These are phyloP conservation scores for Cladosporium colombiae DNA, from an alignment of 2,329 filamentous ascomycete species.

Conservation along the genomic window DNA sequence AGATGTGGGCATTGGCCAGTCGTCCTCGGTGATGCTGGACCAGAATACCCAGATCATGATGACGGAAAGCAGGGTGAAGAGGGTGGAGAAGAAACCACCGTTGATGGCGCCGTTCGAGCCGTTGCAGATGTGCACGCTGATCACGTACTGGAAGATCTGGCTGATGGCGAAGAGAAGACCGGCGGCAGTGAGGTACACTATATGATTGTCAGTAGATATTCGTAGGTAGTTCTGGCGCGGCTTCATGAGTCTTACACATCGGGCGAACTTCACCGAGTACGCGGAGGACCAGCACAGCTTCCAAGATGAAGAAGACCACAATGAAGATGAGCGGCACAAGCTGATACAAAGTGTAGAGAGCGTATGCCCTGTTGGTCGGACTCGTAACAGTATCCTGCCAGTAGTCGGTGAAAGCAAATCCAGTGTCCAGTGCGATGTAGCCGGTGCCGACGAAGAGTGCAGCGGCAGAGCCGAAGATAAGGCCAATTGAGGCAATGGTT, in stretches of 20 bases:
- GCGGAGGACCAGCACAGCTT: constrained; percentile 78
- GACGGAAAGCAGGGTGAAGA: constrained; percentile 86
- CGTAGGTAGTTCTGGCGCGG: too few species aligned
- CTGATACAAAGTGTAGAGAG: constrained; percentile 92
- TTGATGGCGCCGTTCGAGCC: constrained; percentile 85
- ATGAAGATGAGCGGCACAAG: constrained; percentile 85
- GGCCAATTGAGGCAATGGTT: constrained; percentile 76
- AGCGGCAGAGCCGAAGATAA: constrained; percentile 70
- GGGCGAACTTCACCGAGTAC: constrained; percentile 86
- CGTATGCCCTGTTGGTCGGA: constrained; percentile 70
- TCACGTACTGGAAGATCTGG: constrained; percentile 93
- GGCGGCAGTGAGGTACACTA: constrained; percentile 73
- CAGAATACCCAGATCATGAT: constrained; percentile 90
- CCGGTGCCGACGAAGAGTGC: constrained; percentile 84
- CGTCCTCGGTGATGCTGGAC: constrained; percentile 98
- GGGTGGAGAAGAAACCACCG: constrained; percentile 85
- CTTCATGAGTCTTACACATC: constrained; percentile 64
- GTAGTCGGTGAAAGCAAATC: constrained; percentile 77
- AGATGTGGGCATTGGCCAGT: constrained; percentile 71
- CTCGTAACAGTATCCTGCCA: constrained; percentile 60
- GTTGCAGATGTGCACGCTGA: constrained; percentile 87
- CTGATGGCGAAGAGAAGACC: constrained; percentile 83
- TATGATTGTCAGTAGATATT: constrained; percentile 18
- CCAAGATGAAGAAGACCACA: constrained; percentile 81
- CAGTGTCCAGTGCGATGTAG: constrained; percentile 94